Conservation (phyloP, 345 rosid species). For the Streptanthus diversifolius region DNA sequence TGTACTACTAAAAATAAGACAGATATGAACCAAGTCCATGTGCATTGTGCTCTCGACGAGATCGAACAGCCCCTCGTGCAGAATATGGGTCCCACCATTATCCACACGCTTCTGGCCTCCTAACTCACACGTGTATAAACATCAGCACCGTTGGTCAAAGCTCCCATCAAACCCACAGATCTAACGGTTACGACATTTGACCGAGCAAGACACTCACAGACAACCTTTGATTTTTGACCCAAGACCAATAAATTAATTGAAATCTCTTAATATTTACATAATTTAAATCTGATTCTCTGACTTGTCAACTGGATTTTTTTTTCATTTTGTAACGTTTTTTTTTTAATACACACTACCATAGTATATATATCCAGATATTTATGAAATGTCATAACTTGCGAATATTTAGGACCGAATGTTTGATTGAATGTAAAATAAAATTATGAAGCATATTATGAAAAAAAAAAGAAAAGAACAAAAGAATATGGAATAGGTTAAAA, state of each 20-base stretch:
- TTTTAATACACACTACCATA: background rate
- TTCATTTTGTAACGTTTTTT: background rate
- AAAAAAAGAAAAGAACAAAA: background rate
- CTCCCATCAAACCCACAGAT: constrained; percentile 6
- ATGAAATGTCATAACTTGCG: background rate
- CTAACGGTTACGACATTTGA: constrained; percentile 32
- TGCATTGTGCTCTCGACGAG: constrained; percentile 22
- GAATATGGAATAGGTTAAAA: background rate
- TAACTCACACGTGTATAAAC: constrained; percentile 27
- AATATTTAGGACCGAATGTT: constrained; percentile 12
- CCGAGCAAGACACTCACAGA: background rate
- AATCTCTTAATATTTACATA: background rate
- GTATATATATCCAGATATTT: background rate
- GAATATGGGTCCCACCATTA: constrained; percentile 9
- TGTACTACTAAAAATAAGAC: background rate
- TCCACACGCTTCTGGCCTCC: constrained; percentile 30
- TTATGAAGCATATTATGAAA: background rate
- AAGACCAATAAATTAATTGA: constrained; percentile 28
- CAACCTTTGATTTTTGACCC: constrained; percentile 41
- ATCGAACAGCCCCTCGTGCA: constrained; percentile 23
- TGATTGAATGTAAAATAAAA: background rate
- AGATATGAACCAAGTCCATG: constrained; percentile 32
- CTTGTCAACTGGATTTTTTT: background rate
- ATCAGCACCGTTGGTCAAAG: constrained; percentile 24
- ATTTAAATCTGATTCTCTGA: background rate